Evolutionary conservation across 768 basidiomycete species (phyloP).

Genomic region (Termitomyces sp.): DNA sequence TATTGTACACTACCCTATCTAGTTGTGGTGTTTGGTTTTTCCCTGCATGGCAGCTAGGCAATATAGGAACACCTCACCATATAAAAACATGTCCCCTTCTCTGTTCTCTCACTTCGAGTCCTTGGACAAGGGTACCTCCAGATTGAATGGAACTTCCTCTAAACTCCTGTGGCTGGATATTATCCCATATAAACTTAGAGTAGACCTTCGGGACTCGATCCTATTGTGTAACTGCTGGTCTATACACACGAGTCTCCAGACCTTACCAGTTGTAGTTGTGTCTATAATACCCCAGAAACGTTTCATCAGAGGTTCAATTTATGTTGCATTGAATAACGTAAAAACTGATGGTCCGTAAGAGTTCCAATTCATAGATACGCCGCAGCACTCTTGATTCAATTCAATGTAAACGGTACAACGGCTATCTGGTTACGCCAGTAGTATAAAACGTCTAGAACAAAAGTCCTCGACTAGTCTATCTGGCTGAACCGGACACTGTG

Average conservation of each 20-base stretch:
- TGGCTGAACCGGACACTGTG: no score
- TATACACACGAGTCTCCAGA: neutral
- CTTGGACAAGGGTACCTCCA: slow-evolving; percentile 11
- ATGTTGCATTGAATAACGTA: neutral
- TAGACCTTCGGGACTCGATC: neutral
- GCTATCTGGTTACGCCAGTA: neutral
- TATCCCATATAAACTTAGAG: neutral
- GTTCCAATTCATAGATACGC: neutral
- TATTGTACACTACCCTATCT: no score
- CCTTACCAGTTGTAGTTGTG: neutral
- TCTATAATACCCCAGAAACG: neutral
- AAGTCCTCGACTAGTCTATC: no score
- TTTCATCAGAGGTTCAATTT: neutral
- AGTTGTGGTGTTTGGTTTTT: no score
- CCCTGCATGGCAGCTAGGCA: no score
- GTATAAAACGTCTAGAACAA: no score
- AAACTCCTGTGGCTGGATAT: neutral
- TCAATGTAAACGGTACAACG: neutral
- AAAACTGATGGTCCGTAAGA: neutral
- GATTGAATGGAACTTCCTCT: slow-evolving; percentile 12
- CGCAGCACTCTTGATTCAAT: neutral
- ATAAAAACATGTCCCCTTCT: slow-evolving; percentile 18
- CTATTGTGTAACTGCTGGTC: slow-evolving; percentile 3
- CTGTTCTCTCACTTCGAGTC: slow-evolving; percentile 16
- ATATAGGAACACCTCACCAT: no score